phyloP scores from a whole-genome alignment of 768 basidiomycete species.

The Rubroboletus pulcherrimus region DNA sequence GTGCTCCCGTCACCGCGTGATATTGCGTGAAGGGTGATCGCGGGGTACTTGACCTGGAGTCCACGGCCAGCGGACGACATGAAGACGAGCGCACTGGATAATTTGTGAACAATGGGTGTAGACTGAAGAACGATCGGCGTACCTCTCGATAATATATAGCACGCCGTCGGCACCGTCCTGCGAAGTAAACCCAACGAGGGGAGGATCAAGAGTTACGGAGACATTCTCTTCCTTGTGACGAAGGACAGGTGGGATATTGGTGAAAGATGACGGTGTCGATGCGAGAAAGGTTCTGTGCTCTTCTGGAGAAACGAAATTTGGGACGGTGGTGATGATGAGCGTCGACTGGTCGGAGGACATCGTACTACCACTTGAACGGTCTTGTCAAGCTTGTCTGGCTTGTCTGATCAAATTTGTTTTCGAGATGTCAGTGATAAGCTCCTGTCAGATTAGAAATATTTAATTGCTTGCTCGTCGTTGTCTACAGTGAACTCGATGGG shows the following conservation, averaged over 20 bases:
- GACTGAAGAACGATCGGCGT: constrained; percentile 11
- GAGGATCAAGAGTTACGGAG: constrained; percentile 64
- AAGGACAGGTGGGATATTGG: constrained; percentile 79
- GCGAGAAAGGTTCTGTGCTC: constrained; percentile 64
- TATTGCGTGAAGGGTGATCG: constrained; percentile 91
- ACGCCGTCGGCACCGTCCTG: constrained; percentile 57
- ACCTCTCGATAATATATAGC: constrained; percentile 88
- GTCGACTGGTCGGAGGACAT: constrained; percentile 15
- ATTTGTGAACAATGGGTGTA: constrained; percentile 2
- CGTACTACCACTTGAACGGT: neutral
- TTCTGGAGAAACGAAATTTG: constrained; percentile 51
- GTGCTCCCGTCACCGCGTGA: constrained; percentile 50
- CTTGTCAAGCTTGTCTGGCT: neutral
- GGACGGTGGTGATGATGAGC: constrained; percentile 38
- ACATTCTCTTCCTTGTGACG: constrained; percentile 73
- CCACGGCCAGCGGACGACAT: constrained; percentile 66
- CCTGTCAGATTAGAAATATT: neutral
- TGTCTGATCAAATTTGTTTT: neutral
- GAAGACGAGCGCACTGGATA: constrained; percentile 68
- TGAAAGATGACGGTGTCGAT: constrained; percentile 84
- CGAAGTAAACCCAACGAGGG: constrained; percentile 53
- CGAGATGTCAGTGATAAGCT: neutral
- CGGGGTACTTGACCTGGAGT: constrained; percentile 83
- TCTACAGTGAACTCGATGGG: neutral
- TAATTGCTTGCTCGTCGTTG: neutral